Base-by-base conservation (phyloP, 2,329 filamentous ascomycete species). In the Apiospora saccharicola region DNA sequence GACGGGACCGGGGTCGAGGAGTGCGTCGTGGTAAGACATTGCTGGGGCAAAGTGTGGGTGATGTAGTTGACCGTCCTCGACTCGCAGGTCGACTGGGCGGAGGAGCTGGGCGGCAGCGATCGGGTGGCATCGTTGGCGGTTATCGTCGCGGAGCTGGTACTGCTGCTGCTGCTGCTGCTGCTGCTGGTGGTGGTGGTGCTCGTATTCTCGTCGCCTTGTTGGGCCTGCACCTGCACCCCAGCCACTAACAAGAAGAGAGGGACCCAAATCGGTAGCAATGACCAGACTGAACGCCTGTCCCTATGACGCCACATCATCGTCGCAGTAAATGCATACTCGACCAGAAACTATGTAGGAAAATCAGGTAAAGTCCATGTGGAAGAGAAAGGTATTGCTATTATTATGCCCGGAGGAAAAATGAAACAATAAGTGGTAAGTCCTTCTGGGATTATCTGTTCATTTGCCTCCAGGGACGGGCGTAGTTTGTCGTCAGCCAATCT, bases 51-150 rank as follows among this genome's bases (percentile, higher is more conserved):
- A 1, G 89, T 90, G 76, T 95, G 92, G 14, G 93, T 95, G 74
- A 96, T 94, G 82, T 95, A 94, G 82, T 96, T 95, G 79, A 94
- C 90, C 1, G 92, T 94, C 76, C 89, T 89, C 71, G 83, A 86
- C 76, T 88, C 87, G 82, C 89, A 91, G 49, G 81, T 80, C 12
- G 82, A 79, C 44, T 82, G 81, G 7, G 77, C 71, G 4, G 75
- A 68, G 19, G 64, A 47, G 44, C 44, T 49, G 61, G 70, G 43
- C 14, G 46, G 46, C 46, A 67, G 34, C 71, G 69, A 67, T 41
- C 37, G 43, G 30, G 16, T 14, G 68, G 68, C 47, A 53, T 41
- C 47, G 49, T 57, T 30, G 44, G 67, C 26, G 67, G 67, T 49
- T 37, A 70, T 41, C 34, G 30, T 57, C 19, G 68, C 26, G n/a